These are phyloP conservation scores for Zygotorulaspora danielsina DNA, from an alignment of 805 yeast species.

Conservation along the genomic window DNA sequence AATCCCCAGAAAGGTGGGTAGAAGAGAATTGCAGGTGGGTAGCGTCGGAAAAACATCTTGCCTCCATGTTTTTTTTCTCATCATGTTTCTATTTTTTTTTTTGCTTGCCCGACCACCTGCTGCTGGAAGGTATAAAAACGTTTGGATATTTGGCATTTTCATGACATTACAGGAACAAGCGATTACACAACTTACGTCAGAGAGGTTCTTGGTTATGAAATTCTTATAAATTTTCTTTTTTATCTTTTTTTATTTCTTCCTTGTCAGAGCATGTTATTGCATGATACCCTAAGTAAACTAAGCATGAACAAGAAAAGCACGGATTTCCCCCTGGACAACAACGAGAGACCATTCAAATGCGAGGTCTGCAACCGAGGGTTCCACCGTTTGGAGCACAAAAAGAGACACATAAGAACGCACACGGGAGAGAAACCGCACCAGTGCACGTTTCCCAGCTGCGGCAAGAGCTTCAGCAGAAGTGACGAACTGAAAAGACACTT, in stretches of 20 bases:
- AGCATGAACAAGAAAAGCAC: conserved; percentile 6
- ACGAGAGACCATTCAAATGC: conserved; percentile 71
- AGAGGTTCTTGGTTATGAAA: no score
- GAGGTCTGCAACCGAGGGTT: conserved; percentile 81
- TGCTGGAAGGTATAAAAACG: no score
- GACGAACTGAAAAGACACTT: conserved; percentile 85
- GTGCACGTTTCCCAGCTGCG: conserved; percentile 76
- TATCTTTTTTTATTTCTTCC: not conserved
- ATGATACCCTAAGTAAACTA: not conserved
- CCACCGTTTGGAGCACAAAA: conserved; percentile 84
- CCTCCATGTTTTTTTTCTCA: no score
- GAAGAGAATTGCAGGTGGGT: not conserved
- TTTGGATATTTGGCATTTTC: no score
- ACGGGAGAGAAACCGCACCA: conserved; percentile 90
- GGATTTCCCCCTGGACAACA: conserved; percentile 19
- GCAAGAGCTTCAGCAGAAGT: conserved; percentile 70
- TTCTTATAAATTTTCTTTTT: no score
- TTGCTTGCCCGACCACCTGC: no score
- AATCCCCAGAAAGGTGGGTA: not conserved
- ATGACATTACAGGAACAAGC: no score
- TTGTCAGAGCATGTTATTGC: not conserved
- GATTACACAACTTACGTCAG: no score
- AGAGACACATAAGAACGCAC: conserved; percentile 85
- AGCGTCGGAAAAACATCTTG: no score
- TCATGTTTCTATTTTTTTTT: no score